phyloP scores from a whole-genome alignment of 1,139 yeast genomes.

The Debaryomycetaceae sp. region DNA sequence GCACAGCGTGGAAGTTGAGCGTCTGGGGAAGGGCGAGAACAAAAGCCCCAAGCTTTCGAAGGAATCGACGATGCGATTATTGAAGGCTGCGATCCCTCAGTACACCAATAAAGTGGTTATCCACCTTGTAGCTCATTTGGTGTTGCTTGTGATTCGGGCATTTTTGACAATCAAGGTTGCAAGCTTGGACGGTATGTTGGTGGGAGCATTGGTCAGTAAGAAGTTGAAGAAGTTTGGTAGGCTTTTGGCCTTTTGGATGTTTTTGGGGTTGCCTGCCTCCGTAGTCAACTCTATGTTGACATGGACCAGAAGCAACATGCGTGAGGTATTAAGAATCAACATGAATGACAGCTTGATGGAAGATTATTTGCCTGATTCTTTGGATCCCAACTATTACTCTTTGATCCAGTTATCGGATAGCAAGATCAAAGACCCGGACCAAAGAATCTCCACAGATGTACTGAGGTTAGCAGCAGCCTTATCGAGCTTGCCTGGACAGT shows the following conservation, averaged over 20 bases:
- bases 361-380: slow-evolving; percentile 62
- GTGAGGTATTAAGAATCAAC: slow-evolving; percentile 62
- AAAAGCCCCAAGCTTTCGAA: slow-evolving; percentile 30
- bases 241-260: slow-evolving; percentile 74
- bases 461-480: slow-evolving; percentile 70
- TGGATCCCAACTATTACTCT: slow-evolving; percentile 45
- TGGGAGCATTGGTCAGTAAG: slow-evolving; percentile 76
- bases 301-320: slow-evolving; percentile 67
- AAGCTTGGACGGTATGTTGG: slow-evolving; percentile 79
- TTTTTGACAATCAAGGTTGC: slow-evolving; percentile 80
- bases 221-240: slow-evolving; percentile 61
- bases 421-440: slow-evolving; percentile 71
- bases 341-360: slow-evolving; percentile 64
- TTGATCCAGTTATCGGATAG: slow-evolving; percentile 55
- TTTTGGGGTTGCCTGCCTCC: slow-evolving; percentile 84
- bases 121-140: slow-evolving; percentile 53
- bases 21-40: slow-evolving; percentile 9
- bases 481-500: slow-evolving; percentile 78
- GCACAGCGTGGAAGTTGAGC: slow-evolving; percentile 3
- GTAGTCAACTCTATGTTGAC: slow-evolving; percentile 70
- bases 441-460: slow-evolving; percentile 76
- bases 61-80: slow-evolving; percentile 29
- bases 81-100: slow-evolving; percentile 40
- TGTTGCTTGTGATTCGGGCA: slow-evolving; percentile 65
- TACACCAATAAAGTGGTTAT: slow-evolving; percentile 31